phyloP scores from a whole-genome alignment of 2,329 filamentous ascomycete species.

The Cladorrhinum sp. region DNA sequence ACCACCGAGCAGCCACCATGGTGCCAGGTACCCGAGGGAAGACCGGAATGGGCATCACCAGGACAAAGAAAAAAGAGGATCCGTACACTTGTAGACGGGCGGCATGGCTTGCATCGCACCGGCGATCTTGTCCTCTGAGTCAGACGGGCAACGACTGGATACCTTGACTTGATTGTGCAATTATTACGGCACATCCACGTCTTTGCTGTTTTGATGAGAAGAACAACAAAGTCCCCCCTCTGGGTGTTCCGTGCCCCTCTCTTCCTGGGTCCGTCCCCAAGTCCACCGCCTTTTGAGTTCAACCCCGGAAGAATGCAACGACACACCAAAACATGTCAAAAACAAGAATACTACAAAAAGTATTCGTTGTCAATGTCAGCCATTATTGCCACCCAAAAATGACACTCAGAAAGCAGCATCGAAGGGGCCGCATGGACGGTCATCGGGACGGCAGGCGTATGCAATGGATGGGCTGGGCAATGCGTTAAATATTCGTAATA shows the following conservation, averaged over 20 bases:
- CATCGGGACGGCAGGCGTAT: background rate
- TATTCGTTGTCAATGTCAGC: background rate
- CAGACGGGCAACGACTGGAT: slow-evolving; percentile 12
- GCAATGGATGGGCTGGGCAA: background rate
- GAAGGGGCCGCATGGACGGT: background rate
- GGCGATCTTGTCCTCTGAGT: slow-evolving; percentile 10
- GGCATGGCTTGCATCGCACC: no score
- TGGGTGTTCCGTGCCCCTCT: background rate
- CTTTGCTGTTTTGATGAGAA: slow-evolving; percentile 4
- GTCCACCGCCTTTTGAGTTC: background rate
- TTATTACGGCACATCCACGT: slow-evolving; percentile 18
- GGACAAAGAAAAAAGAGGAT: background rate
- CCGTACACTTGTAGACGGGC: no score
- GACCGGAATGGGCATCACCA: slow-evolving; percentile 2
- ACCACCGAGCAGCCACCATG: background rate
- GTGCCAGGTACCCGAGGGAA: slow-evolving; percentile 7
- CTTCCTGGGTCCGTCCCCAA: background rate
- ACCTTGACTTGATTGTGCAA: slow-evolving; percentile 15
- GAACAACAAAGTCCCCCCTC: background rate
- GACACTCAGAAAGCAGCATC: background rate
- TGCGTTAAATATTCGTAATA: slow-evolving; percentile 5
- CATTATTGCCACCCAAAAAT: background rate
- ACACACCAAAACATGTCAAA: background rate
- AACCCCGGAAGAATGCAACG: background rate
- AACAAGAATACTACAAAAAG: background rate